Evolutionary conservation across 2,329 filamentous ascomycete species (phyloP), one percentile per base, ranked within the genome.

Genomic region (Exophiala dermatitidis): DNA sequence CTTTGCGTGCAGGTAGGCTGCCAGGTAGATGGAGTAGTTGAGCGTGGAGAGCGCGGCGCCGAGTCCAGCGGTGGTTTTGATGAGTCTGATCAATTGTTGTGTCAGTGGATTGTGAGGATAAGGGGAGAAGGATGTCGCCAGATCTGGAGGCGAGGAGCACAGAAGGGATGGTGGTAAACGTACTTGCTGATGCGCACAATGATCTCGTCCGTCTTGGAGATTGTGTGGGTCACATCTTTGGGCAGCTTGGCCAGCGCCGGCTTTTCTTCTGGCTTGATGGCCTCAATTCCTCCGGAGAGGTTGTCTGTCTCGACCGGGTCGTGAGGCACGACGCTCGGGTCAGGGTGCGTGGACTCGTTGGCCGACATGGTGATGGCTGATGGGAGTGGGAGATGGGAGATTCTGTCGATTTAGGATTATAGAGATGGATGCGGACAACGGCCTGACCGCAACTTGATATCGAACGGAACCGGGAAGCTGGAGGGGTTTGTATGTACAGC

Each of bases 41-140:
- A 84, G 67, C 61, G 85, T 80, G 58, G 84, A 78, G 62, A 90
- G 81, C 57, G 83, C 74, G 46, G 80, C 78, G 71, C 90, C 86
- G 67, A 85, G 81, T 64, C 86, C 85, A 34, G 77, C 69, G 42
- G 85, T 81, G 6, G 84, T 85, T 59, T 81, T 78, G 62, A 89
- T 74, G 65, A 86, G 80, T 60, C 82, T 82, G 50, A 19, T 19
- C 37, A 12, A 12, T 38, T 26, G 32, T 47, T 12, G 31, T 31
- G 8, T 12, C 34, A 50, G 37, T 29, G 19, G 19, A 19, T 19
- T 19, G 19, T 19, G 19, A 19, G 19, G 19, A 19, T 19, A 19
- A 19, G 28, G 28, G 5, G 12, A 26, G 19, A 42, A 42, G 26
- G 40, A 42, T 19, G 19, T 19, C 19, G 19, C 19, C 19, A 19